Evolutionary conservation across 257 asterid genomes (phyloP), one percentile per base, ranked within the genome.

Genomic region (Fraxinus americana): DNA sequence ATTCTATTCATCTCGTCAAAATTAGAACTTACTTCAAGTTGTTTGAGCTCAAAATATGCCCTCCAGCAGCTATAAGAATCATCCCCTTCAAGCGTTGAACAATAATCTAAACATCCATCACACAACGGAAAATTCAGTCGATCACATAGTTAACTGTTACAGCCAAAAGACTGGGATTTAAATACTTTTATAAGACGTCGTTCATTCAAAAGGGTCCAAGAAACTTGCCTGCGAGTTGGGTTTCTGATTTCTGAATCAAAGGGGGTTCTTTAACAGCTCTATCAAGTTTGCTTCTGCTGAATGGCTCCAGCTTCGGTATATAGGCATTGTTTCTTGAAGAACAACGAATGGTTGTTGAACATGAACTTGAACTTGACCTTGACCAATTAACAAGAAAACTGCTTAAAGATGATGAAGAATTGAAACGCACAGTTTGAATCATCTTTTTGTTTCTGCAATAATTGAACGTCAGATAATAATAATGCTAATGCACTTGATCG

Each of bases 11-110:
- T 43, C 17, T 43, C 17, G 2, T 21, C 29, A 57, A 52, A 14
- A 11, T 36, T 66, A 9, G 2, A 57, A 7, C 61, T 89, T 86
- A 96, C 99, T 86, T 93, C 95, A 72, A 96, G 97, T 65, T 96
- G 92, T 84, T 93, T 88, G 82, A 96, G 98, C 78, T 96, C 97
- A 83, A 93, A 92, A 80, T 96, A 96, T 32, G 98, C 99, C 81
- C 79, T 73, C 99, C 99, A 96, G 88, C 99, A 96, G 87, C 93
- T 82, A 79, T 92, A 96, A 1, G 88, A 88, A 8, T 81, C 92
- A 59, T 93, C 99, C 69, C 98, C 99, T 35, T 96, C 97, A 21
- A 96, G 90, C 11, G 91, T 90, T 82, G 86, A 83, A 75, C 99
- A 96, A 68, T 96, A 93, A 89, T 93, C 99, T 96, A 86, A 36